These are phyloP conservation scores for Tylopilus orsonianus DNA, from an alignment of 1,284 basidiomycete genomes.

Conservation along the genomic window DNA sequence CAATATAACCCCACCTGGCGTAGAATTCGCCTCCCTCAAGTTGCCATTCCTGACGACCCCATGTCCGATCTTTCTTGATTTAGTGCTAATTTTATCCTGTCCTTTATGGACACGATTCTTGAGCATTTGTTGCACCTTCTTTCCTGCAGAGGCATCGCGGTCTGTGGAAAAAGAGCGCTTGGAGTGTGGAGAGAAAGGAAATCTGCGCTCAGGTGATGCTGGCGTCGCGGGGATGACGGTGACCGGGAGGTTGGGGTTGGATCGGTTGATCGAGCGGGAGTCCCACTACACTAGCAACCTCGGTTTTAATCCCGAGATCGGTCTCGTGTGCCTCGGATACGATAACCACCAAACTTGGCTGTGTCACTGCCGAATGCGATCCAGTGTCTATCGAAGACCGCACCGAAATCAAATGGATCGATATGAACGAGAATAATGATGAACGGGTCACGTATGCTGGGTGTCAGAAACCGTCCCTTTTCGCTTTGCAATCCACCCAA, in stretches of 20 bases:
- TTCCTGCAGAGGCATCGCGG: conserved; percentile 50
- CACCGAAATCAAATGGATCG: conserved; percentile 16
- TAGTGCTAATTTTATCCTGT: conserved; percentile 68
- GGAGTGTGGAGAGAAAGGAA: conserved; percentile 12
- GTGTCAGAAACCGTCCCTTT: conserved; percentile 38
- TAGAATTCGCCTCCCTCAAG: conserved; percentile 59
- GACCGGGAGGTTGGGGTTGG: conserved; percentile 39
- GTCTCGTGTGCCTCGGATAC: conserved; percentile 19
- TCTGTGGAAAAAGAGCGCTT: conserved; percentile 38
- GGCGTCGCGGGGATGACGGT: conserved; percentile 50
- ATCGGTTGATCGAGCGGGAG: conserved; percentile 1
- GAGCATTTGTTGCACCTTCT: conserved; percentile 71
- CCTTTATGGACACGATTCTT: conserved; percentile 72
- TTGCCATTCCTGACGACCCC: conserved; percentile 57
- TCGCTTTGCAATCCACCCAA: conserved; percentile 77
- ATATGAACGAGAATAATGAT: not conserved
- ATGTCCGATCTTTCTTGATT: conserved; percentile 72
- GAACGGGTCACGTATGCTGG: conserved; percentile 22
- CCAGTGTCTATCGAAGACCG: conserved; percentile 34
- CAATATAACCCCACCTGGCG: conserved; percentile 58
- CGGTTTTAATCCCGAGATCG: conserved; percentile 13
- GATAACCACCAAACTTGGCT: conserved; percentile 16
- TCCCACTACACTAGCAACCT: conserved; percentile 6
- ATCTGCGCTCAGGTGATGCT: conserved; percentile 31
- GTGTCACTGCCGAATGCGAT: conserved; percentile 29